Base-by-base conservation (phyloP, 2,329 filamentous ascomycete genomes). In the Plenodomus biglobosus region DNA sequence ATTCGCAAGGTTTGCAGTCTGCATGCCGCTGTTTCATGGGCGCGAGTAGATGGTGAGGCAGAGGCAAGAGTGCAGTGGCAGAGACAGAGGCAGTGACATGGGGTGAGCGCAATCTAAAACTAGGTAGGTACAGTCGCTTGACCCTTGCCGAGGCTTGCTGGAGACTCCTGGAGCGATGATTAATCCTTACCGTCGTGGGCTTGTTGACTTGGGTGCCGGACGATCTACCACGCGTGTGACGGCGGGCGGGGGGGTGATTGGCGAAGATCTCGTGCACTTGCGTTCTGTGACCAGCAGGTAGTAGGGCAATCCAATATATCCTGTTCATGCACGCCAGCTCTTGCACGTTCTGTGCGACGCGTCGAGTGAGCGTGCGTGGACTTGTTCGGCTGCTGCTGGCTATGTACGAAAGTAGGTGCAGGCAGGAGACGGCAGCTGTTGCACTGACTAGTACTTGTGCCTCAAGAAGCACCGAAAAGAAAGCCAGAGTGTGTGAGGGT, bases 201-300 rank as follows among this genome's bases (percentile, higher is more conserved):
- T 10, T 5, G 22, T 40, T 41, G 38, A 39, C 17, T 41, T 38
- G 44, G 40, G 38, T 21, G 42, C 39, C 40, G 46, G 42, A 20
- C 42, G 46, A 52, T 49, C 46, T 19, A 34, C 38, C 38, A 40
- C 46, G 38, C 22, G 49, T 44, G 45, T 47, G 38, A 17, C 20
- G 38, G 22, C 18, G 22, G 16, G 45, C 30, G 16, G 35, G 38
- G 40, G 21, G 22, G 16, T 27, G 30, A 45, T 45, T 24, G 37
- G 35, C 43, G 37, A 44, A n/a, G n/a, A n/a, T n/a, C n/a, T n/a
- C n/a, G n/a, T n/a, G n/a, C n/a, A n/a, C n/a, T n/a, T n/a, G 22
- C 22, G 22, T 10, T 24, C 22, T 24, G 10, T 24, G 22, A 10
- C 22, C 22, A 24, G 5, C 22, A 5, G 10, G 10, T 24, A 24